Evolutionary conservation across 78 protist genomes (phyloP).

Genomic region (Planoprotostelium fungivorum): DNA sequence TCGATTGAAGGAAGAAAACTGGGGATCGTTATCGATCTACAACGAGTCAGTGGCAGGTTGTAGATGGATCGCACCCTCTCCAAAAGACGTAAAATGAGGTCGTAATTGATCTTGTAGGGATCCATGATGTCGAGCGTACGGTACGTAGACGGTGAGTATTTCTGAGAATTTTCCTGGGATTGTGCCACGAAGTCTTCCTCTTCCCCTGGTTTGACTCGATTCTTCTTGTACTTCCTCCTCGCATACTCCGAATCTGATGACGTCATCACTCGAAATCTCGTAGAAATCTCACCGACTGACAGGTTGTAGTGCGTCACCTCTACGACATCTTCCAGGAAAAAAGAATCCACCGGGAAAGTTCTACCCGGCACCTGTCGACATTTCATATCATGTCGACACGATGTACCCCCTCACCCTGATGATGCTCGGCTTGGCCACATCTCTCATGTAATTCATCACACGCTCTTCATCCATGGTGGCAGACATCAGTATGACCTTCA

Average conservation of each 20-base stretch:
- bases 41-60: neutral
- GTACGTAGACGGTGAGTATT: slow-evolving; percentile 1
- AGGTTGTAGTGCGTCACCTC: neutral
- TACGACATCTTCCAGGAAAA: neutral
- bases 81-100: slow-evolving; percentile 18
- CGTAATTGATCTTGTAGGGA: slow-evolving; percentile 34
- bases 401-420: neutral
- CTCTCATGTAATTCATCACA: slow-evolving; percentile 63
- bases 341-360: neutral
- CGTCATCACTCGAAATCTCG: neutral
- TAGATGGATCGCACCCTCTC: neutral
- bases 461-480: slow-evolving; percentile 83
- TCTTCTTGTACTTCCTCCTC: neutral
- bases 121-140: slow-evolving; percentile 14
- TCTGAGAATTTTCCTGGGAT: neutral
- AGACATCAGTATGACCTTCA: slow-evolving; percentile 71
- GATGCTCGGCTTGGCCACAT: neutral
- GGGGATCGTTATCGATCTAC: neutral
- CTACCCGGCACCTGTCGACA: slow-evolving; percentile 15
- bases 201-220: too few species aligned
- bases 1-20: neutral
- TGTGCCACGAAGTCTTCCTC: neutral
- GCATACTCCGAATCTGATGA: neutral
- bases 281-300: neutral
- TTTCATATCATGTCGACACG: neutral